Evolutionary conservation across 2,329 filamentous ascomycete genomes (phyloP).

Genomic region (Cladophialophora exuberans): DNA sequence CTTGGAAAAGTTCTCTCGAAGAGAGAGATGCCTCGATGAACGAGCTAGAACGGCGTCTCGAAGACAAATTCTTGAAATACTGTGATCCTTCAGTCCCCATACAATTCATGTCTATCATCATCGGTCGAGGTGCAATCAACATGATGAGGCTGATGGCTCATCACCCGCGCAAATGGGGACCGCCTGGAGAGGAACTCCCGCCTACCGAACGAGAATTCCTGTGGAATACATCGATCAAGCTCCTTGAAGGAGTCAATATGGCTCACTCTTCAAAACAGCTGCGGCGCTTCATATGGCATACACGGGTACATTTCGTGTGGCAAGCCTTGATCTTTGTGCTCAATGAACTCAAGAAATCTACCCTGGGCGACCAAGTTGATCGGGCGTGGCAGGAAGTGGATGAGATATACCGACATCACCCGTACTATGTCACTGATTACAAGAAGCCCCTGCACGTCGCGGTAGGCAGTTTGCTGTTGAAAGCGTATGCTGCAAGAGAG

Average conservation of each 20-base stretch:
- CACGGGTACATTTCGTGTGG: slow-evolving; percentile 55
- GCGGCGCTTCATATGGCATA: slow-evolving; percentile 51
- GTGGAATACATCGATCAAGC: slow-evolving; percentile 45
- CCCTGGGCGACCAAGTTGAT: slow-evolving; percentile 40
- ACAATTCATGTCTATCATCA: slow-evolving; percentile 49
- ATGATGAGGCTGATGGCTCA: slow-evolving; percentile 51
- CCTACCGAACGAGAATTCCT: slow-evolving; percentile 44
- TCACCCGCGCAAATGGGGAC: slow-evolving; percentile 45
- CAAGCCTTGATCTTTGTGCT: slow-evolving; percentile 57
- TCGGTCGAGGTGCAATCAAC: slow-evolving; percentile 48
- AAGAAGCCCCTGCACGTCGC: slow-evolving; percentile 48
- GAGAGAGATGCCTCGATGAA: slow-evolving; percentile 43
- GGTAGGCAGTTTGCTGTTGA: slow-evolving; percentile 47
- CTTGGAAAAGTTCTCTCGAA: slow-evolving; percentile 36
- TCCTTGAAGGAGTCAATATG: slow-evolving; percentile 45
- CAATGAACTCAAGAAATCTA: slow-evolving; percentile 44
- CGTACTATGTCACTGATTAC: slow-evolving; percentile 42
- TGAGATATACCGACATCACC: slow-evolving; percentile 48
- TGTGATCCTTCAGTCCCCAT: slow-evolving; percentile 54
- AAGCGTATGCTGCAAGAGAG: slow-evolving; percentile 46
- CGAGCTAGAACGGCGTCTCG: slow-evolving; percentile 55
- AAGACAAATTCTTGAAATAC: slow-evolving; percentile 58
- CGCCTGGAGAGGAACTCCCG: slow-evolving; percentile 35
- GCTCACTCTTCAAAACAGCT: slow-evolving; percentile 44
- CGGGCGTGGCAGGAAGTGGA: slow-evolving; percentile 52